These are phyloP conservation scores for Strigomonas culicis DNA, from an alignment of 208 protist species.

Conservation along the genomic window DNA sequence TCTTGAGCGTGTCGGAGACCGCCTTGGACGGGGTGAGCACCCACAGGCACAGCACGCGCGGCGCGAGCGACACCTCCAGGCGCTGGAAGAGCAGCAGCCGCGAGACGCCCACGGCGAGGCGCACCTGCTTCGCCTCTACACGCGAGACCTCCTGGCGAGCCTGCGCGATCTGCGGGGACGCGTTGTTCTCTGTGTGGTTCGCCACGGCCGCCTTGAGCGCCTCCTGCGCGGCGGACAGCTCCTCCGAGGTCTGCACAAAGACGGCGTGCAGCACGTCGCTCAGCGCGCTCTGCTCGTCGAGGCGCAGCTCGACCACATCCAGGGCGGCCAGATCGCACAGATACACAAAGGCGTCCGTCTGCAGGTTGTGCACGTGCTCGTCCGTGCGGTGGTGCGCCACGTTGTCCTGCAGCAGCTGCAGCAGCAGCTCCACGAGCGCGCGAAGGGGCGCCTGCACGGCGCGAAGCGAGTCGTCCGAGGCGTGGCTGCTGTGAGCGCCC, in stretches of 20 bases:
- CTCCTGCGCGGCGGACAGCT: conserved; percentile 33
- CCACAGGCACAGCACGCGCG: conserved; percentile 64
- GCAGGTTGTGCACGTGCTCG: conserved; percentile 10
- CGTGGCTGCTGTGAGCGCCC: neutral
- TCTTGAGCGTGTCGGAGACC: conserved; percentile 74
- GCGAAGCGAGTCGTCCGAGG: conserved; percentile 3
- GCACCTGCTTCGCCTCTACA: conserved; percentile 59
- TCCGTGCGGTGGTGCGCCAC: neutral
- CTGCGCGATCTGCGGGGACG: conserved; percentile 24
- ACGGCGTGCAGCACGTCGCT: conserved; percentile 37
- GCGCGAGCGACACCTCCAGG: conserved; percentile 35
- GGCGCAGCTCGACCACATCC: conserved; percentile 37
- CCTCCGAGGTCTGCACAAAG: conserved; percentile 26
- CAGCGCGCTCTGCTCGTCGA: conserved; percentile 61
- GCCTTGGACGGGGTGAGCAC: conserved; percentile 57
- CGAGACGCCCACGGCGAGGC: conserved; percentile 43
- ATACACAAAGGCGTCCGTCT: conserved; percentile 35
- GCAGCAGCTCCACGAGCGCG: conserved; percentile 21
- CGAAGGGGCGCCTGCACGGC: conserved; percentile 11
- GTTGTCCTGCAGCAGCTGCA: conserved; percentile 13
- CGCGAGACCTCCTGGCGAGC: conserved; percentile 30
- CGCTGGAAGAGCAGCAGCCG: conserved; percentile 70
- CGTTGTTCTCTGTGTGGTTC: conserved; percentile 14
- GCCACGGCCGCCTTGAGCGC: conserved; percentile 35
- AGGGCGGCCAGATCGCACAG: conserved; percentile 69